Percentiles rank a stretch among this genome's conserved stretches.
These are phyloP conservation scores for Cordyceps pruinosa DNA, from an alignment of 2,329 filamentous ascomycete species.

Conservation along the genomic window DNA sequence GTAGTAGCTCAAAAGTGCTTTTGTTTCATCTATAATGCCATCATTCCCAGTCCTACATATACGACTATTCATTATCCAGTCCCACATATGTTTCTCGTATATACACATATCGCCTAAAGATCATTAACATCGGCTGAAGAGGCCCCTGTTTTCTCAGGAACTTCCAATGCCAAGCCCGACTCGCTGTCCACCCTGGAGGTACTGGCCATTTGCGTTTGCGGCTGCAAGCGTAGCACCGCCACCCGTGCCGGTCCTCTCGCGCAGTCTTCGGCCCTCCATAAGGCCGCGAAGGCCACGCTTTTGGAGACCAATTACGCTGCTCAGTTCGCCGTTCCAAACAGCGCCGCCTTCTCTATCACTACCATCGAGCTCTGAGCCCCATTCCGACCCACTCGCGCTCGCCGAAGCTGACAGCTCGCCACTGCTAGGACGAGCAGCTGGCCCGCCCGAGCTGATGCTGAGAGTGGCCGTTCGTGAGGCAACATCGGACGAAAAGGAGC, in stretches of 20 bases:
- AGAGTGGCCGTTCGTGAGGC: constrained; percentile 33
- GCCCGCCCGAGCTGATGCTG: constrained; percentile 41
- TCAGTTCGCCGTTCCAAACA: constrained; percentile 73
- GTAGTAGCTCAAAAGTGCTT: not conserved
- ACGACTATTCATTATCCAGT: not conserved
- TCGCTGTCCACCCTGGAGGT: constrained; percentile 26
- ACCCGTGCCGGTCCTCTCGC: constrained; percentile 57
- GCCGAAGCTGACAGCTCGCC: constrained; percentile 44
- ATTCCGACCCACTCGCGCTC: constrained; percentile 48
- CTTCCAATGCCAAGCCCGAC: constrained; percentile 49
- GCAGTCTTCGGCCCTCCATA: constrained; percentile 87
- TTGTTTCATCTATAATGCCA: not conserved
- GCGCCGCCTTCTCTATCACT: constrained; percentile 38
- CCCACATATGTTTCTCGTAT: constrained; percentile 1
- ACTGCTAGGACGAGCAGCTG: constrained; percentile 32
- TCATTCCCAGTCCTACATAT: not conserved
- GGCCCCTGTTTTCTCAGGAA: constrained; percentile 23
- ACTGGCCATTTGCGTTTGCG: constrained; percentile 22
- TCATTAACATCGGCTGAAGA: constrained; percentile 2
- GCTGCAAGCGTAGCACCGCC: constrained; percentile 25
- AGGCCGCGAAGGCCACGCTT: constrained; percentile 85
- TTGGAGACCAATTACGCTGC: constrained; percentile 89
- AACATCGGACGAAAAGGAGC: constrained; percentile 25
- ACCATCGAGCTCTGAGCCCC: constrained; percentile 48
- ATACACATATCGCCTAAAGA: constrained; percentile 11